Base-by-base conservation (phyloP, 2,329 filamentous ascomycete species). In the Fusarium bactridioides region DNA sequence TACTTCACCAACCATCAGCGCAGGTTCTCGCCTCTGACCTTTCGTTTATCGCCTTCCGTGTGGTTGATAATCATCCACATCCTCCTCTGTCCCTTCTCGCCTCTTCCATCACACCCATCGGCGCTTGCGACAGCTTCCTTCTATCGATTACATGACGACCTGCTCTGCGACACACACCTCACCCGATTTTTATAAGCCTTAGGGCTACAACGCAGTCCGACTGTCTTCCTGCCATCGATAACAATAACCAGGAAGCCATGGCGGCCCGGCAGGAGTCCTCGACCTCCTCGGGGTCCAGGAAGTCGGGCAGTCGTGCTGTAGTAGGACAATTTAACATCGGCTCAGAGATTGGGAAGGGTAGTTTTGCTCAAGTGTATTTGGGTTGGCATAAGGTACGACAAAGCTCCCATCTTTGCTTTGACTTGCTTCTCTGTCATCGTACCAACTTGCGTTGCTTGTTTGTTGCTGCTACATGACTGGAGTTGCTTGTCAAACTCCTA, bases 341-440 rank as follows among this genome's bases (percentile, higher is more conserved):
- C 76, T 91, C 93, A 76, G 94, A 98, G 84, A 98, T 98, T 80
- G 96, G 96, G 72, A 96, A 96, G 84, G 96, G 96, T 71, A 98
- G 96, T 85, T 99, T 98, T 86, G 96, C 96, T 74, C 94, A 94
- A 75, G 96, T 99, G 74, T 98, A 96, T 82, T 90, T 93, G 80
- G 94, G 93, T 73, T 90, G 91, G 76, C 93, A 97, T 83, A 92
- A 92, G 84, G 94, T 97, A 67, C 59, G 69, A 62, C 48, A 51
- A 27, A 62, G 47, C 44, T 59, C 44, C 35, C 38, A 43, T 60
- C 61, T 45, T 64, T 31, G 51, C 18, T 53, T 35, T 53, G 63
- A 45, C 57, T 51, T 72, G 59, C 69, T 55, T 50, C 51, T 57
- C 61, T 47, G 63, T 57, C 50, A 64, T 62, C 50, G 38, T 48